Percentiles rank a stretch among this genome's conserved stretches.
phyloP scores from a whole-genome alignment of 768 basidiomycete species.

The Mycena rebaudengoi region DNA sequence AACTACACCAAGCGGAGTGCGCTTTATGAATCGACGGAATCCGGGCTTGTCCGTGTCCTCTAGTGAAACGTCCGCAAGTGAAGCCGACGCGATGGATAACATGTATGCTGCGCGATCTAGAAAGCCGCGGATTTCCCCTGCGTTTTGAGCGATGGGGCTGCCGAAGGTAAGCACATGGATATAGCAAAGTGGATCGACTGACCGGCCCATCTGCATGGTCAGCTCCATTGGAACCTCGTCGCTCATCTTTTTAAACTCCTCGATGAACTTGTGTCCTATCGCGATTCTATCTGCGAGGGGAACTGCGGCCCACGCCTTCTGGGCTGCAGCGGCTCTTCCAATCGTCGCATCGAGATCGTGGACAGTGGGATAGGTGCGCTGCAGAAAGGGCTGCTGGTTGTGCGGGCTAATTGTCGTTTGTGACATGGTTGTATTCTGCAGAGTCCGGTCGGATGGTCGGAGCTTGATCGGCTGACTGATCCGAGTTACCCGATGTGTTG shows the following conservation, averaged over 20 bases:
- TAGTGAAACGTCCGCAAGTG: conserved; percentile 79
- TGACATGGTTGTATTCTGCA: not conserved
- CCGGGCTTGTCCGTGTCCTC: conserved; percentile 84
- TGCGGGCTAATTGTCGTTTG: conserved; percentile 91
- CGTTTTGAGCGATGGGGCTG: conserved; percentile 81
- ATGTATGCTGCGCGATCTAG: conserved; percentile 86
- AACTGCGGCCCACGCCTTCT: conserved; percentile 78
- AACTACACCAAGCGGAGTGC: conserved; percentile 86
- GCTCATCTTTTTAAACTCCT: conserved; percentile 56
- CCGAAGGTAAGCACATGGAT: not conserved
- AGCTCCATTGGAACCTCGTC: conserved; percentile 80
- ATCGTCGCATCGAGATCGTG: conserved; percentile 72
- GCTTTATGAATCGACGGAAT: conserved; percentile 84
- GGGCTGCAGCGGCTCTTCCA: conserved; percentile 65
- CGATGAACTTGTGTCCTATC: conserved; percentile 64
- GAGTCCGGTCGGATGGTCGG: no score
- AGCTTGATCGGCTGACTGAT: no score
- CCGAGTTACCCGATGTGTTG: no score
- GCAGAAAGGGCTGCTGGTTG: conserved; percentile 73
- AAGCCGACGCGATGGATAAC: conserved; percentile 80
- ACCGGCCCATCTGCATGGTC: conserved; percentile 93
- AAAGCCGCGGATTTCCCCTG: conserved; percentile 84
- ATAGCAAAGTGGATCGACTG: conserved; percentile 34
- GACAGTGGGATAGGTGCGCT: conserved; percentile 67
- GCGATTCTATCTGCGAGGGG: conserved; percentile 75